Evolutionary conservation across 116 monocot genomes (phyloP).

Genomic region (Zostera marina): DNA sequence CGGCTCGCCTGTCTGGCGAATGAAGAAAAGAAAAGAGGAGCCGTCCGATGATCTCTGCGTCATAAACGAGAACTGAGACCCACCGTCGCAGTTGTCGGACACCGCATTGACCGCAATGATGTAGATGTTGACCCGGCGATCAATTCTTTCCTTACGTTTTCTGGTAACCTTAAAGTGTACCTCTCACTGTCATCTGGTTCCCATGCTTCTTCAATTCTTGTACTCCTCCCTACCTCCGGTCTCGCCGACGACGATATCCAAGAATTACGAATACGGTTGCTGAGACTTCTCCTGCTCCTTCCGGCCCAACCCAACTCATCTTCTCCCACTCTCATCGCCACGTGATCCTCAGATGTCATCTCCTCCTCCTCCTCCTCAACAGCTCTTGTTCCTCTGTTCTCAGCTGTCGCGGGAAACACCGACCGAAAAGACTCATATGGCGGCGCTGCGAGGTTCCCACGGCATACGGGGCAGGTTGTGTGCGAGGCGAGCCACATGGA

Average conservation of each 20-base stretch:
- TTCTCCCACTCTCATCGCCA: constrained; percentile 2
- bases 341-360: neutral
- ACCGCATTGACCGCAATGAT: too few species aligned
- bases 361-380: neutral
- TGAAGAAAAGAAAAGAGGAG: too few species aligned
- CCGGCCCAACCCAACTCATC: neutral
- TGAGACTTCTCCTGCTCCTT: neutral
- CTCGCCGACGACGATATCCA: constrained; percentile 4
- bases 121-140: neutral
- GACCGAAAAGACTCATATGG: neutral
- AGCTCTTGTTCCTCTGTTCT: neutral
- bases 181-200: constrained; percentile 12
- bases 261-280: neutral
- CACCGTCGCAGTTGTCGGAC: constrained; percentile 3
- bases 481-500: constrained; percentile 60
- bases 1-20: too few species aligned
- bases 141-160: constrained; percentile 20
- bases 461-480: constrained; percentile 73
- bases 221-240: neutral
- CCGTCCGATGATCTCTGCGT: too few species aligned
- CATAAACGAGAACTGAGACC: neutral
- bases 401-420: neutral
- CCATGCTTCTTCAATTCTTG: neutral
- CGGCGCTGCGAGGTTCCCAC: constrained; percentile 23
- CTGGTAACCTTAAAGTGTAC: constrained; percentile 34